phyloP scores from a whole-genome alignment of 805 yeast species.

The Torulaspora indica region DNA sequence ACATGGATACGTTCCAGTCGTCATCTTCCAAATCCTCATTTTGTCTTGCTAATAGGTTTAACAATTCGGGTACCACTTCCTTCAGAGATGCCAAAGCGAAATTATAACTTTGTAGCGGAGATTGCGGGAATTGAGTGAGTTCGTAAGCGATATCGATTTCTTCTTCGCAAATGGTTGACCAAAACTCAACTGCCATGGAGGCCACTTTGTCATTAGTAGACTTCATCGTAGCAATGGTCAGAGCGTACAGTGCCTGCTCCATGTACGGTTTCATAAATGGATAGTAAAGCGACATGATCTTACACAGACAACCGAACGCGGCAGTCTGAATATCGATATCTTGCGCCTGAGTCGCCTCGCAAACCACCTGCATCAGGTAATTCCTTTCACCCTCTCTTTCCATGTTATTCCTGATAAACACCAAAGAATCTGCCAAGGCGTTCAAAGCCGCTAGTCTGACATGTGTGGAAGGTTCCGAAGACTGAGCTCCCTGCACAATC shows the following conservation, averaged over 20 bases:
- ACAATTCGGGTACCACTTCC: slow-evolving; percentile 83
- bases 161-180: slow-evolving; percentile 99
- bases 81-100: slow-evolving; percentile 81
- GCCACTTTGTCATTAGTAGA: slow-evolving; percentile 70
- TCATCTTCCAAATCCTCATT: slow-evolving; percentile 93
- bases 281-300: slow-evolving; percentile 86
- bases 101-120: slow-evolving; percentile 54
- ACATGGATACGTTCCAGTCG: slow-evolving; percentile 97
- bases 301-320: slow-evolving; percentile 92
- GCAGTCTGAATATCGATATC: slow-evolving; percentile 82
- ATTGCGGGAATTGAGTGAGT: slow-evolving; percentile 55
- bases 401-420: slow-evolving; percentile 83
- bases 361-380: slow-evolving; percentile 96
- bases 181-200: slow-evolving; percentile 97
- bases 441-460: slow-evolving; percentile 89
- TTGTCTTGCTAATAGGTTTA: slow-evolving; percentile 75
- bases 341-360: slow-evolving; percentile 95
- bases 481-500: slow-evolving; percentile 92
- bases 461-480: slow-evolving; percentile 63
- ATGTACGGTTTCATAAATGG: slow-evolving; percentile 87
- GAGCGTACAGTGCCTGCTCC: slow-evolving; percentile 91
- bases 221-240: slow-evolving; percentile 90
- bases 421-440: slow-evolving; percentile 86
- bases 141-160: slow-evolving; percentile 77
- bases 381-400: slow-evolving; percentile 92